phyloP scores from a whole-genome alignment of 2,329 filamentous ascomycete species.

The Aspergillus glaucus region DNA sequence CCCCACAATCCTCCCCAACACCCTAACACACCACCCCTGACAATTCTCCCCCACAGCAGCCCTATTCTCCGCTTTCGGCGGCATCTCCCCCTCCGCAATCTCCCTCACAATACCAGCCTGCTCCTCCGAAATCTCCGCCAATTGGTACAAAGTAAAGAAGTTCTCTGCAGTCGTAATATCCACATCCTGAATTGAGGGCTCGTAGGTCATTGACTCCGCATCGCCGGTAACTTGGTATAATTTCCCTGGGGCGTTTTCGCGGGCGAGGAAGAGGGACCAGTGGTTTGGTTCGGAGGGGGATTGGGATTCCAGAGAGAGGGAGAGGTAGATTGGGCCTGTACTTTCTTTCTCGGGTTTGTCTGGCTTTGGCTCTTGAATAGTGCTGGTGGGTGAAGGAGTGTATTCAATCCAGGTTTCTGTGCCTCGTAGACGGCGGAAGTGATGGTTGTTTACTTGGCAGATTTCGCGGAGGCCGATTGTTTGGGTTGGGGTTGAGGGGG shows the following conservation, averaged over 20 bases:
- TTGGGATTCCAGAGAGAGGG: slow-evolving; percentile 16
- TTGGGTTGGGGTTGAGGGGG: slow-evolving; percentile 1
- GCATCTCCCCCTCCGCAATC: not conserved
- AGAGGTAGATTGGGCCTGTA: slow-evolving; percentile 7
- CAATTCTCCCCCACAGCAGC: not conserved
- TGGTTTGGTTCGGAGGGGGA: slow-evolving; percentile 14
- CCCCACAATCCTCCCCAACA: not conserved
- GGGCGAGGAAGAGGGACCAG: slow-evolving; percentile 19
- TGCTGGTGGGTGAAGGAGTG: slow-evolving; percentile 1
- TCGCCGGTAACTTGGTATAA: slow-evolving; percentile 18
- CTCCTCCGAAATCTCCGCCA: not conserved
- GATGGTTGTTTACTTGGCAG: slow-evolving; percentile 12
- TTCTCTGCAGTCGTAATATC: not conserved
- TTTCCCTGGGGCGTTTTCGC: slow-evolving; percentile 16
- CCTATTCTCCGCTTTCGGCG: not conserved
- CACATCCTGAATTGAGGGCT: not conserved
- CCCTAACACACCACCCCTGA: not conserved
- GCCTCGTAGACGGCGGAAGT: slow-evolving; percentile 12
- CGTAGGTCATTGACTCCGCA: not conserved
- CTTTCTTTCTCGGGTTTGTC: not conserved
- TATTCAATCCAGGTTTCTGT: slow-evolving; percentile 13
- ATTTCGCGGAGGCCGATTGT: slow-evolving; percentile 13
- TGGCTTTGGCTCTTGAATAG: not conserved
- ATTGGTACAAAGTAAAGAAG: not conserved
- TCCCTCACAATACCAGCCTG: not conserved